These are phyloP conservation scores for Solanum gandarillasii DNA, from an alignment of 257 asterid species.

Conservation along the genomic window DNA sequence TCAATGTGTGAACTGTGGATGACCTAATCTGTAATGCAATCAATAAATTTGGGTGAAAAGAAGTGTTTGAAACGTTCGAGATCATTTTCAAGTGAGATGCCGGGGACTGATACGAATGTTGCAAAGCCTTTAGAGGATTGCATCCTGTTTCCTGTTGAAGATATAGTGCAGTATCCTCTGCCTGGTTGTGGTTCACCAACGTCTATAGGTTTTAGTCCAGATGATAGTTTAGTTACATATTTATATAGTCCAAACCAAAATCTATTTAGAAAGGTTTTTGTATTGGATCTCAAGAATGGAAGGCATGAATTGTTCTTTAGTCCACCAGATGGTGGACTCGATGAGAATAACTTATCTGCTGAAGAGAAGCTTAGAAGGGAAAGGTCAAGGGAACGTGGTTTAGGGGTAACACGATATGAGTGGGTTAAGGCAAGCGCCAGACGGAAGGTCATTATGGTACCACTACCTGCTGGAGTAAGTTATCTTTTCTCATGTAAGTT, in stretches of 20 bases:
- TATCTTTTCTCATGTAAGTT: constrained; percentile 2
- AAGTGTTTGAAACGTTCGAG: constrained; percentile 50
- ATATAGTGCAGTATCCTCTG: constrained; percentile 74
- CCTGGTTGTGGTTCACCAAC: constrained; percentile 74
- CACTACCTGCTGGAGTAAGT: constrained; percentile 85
- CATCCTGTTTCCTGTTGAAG: constrained; percentile 59
- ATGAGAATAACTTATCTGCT: constrained; percentile 70
- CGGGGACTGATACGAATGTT: constrained; percentile 41
- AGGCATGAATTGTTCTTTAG: constrained; percentile 62
- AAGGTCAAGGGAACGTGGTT: constrained; percentile 86
- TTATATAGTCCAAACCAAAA: constrained; percentile 68
- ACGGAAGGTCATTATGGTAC: constrained; percentile 65
- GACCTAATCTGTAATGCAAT: constrained; percentile 56
- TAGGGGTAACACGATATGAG: constrained; percentile 89
- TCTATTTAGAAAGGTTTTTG: constrained; percentile 53
- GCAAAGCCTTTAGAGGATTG: constrained; percentile 45
- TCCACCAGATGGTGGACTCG: constrained; percentile 94
- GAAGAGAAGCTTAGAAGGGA: constrained; percentile 92
- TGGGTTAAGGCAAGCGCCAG: constrained; percentile 70
- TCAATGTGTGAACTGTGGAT: constrained; percentile 31
- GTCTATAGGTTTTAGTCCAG: constrained; percentile 77
- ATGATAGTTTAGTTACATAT: constrained; percentile 60
- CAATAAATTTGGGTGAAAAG: constrained; percentile 25
- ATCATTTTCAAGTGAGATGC: constrained; percentile 47
- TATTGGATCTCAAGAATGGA: constrained; percentile 51